phyloP scores from a whole-genome alignment of 1,139 yeast species.

The Yamadazyma songkhlaensis region DNA sequence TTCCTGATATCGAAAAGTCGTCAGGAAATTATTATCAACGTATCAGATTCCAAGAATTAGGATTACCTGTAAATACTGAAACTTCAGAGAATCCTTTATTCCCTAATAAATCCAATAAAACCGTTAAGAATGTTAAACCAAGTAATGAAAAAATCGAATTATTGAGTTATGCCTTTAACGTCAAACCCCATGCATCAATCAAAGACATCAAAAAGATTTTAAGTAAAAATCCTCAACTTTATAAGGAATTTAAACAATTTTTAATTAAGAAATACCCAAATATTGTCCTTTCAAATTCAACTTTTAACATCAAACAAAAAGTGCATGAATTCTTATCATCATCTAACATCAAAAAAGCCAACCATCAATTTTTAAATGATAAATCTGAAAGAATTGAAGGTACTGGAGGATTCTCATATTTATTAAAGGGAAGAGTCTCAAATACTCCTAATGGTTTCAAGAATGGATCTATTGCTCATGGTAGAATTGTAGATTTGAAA shows the following conservation, averaged over 20 bases:
- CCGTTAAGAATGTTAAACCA: conserved; percentile 11
- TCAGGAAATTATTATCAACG: conserved; percentile 39
- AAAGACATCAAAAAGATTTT: conserved; percentile 28
- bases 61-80: conserved; percentile 33
- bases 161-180: conserved; percentile 25
- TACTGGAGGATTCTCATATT: conserved; percentile 72
- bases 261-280: conserved; percentile 36
- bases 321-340: conserved; percentile 27
- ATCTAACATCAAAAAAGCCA: conserved; percentile 8
- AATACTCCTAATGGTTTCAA: conserved; percentile 76
- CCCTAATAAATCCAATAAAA: conserved; percentile 22
- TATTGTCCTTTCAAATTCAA: conserved; percentile 20
- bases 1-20: conserved; percentile 50
- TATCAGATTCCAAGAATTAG: conserved; percentile 43
- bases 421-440: conserved; percentile 64
- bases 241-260: conserved; percentile 32
- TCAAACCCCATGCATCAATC: conserved; percentile 24
- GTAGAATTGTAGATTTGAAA: conserved; percentile 57
- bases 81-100: conserved; percentile 34
- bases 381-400: conserved; percentile 45
- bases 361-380: conserved; percentile 6
- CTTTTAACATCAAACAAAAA: conserved; percentile 19
- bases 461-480: conserved; percentile 60
- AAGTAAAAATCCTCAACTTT: conserved; percentile 31
- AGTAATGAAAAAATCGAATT: conserved; percentile 19